These are phyloP conservation scores for Rhodotorula sp. DNA, from an alignment of 1,284 basidiomycete species.

Conservation along the genomic window DNA sequence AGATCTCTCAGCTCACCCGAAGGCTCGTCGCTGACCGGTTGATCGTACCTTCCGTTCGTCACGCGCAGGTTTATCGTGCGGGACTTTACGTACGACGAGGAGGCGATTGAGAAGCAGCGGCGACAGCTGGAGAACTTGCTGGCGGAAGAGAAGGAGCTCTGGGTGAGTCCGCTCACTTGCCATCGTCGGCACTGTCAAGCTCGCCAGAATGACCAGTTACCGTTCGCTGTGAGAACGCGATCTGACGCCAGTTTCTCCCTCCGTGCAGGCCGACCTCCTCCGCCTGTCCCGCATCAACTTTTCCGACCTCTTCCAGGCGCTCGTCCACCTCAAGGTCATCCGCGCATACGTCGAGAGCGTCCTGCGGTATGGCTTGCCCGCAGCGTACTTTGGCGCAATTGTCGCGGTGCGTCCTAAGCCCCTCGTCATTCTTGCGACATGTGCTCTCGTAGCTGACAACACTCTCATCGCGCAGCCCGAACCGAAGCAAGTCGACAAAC, in stretches of 20 bases:
- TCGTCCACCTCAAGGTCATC: constrained; percentile 89
- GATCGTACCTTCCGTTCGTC: too few relatives aligned
- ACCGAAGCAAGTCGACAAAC: constrained; percentile 70
- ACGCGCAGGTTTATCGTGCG: constrained; percentile 73
- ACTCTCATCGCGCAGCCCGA: constrained; percentile 65
- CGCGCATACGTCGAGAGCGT: constrained; percentile 94
- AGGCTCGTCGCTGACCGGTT: neutral
- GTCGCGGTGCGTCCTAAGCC: constrained; percentile 62
- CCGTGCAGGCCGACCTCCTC: constrained; percentile 82
- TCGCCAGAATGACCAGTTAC: too few relatives aligned
- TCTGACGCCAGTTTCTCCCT: constrained; percentile 58
- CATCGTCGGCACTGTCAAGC: too few relatives aligned
- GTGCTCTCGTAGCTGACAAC: neutral
- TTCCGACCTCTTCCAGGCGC: constrained; percentile 90
- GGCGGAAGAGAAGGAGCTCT: constrained; percentile 91
- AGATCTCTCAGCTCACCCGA: neutral
- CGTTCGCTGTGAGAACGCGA: constrained; percentile 70
- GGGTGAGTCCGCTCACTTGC: constrained; percentile 60
- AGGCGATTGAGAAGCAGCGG: constrained; percentile 74
- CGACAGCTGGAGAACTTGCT: constrained; percentile 77
- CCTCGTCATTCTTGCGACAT: neutral
- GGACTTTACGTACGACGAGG: constrained; percentile 90
- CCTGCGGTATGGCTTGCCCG: constrained; percentile 89
- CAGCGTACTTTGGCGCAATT: constrained; percentile 78
- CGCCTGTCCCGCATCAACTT: constrained; percentile 91